These are phyloP conservation scores for Basidiobolus meristosporus DNA, from an alignment of 371 early-diverging fungal species.

Conservation along the genomic window DNA sequence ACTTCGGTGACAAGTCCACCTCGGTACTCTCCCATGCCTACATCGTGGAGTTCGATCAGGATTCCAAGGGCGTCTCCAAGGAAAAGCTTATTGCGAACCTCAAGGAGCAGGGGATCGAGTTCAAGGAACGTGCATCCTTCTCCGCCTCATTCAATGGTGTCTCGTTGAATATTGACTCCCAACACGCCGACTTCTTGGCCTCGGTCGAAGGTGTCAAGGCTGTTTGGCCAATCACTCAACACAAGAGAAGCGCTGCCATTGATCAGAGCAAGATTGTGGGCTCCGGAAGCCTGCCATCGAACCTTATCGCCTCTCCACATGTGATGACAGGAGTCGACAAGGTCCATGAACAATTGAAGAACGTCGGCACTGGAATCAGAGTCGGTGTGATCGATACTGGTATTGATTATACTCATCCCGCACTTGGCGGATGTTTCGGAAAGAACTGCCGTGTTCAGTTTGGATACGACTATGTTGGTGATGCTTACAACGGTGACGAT, in stretches of 20 bases:
- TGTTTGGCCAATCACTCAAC: constrained; percentile 13
- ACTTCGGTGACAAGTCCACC: too few relatives aligned
- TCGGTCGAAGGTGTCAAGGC: constrained; percentile 8
- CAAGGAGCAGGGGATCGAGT: not conserved
- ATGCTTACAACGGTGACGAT: constrained; percentile 19
- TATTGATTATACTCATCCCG: constrained; percentile 47
- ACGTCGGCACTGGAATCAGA: constrained; percentile 32
- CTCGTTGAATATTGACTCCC: not conserved
- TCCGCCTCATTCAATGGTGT: not conserved
- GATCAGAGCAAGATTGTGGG: too few relatives aligned
- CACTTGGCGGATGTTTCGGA: constrained; percentile 49
- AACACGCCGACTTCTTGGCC: constrained; percentile 1
- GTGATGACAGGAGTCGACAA: constrained; percentile 31
- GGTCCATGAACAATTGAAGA: constrained; percentile 18
- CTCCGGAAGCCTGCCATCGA: too few relatives aligned
- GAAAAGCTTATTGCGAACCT: not conserved
- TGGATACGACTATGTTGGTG: constrained; percentile 44
- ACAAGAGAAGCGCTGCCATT: too few relatives aligned
- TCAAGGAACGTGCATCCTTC: not conserved
- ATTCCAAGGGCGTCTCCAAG: not conserved
- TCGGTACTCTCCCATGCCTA: too few relatives aligned
- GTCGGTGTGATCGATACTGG: constrained; percentile 32
- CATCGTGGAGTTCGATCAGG: not conserved
- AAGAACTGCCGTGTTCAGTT: constrained; percentile 27
- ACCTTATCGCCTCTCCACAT: too few relatives aligned